phyloP scores from a whole-genome alignment of 352 stramenopile genomes.

The Pythium oligandrum region DNA sequence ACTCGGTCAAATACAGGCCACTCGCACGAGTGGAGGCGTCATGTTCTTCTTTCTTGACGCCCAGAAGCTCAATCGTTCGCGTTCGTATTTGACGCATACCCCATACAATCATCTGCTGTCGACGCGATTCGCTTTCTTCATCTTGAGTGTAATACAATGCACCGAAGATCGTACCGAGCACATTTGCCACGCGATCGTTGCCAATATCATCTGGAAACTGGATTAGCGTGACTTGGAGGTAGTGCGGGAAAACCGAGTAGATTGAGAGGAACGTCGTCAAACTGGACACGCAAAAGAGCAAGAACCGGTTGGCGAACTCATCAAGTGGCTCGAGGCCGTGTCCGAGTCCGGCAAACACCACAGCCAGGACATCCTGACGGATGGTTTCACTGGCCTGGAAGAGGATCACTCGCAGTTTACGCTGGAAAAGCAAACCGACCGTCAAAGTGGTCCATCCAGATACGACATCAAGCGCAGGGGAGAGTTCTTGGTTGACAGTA shows the following conservation, averaged over 20 bases:
- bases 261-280: conserved; percentile 40
- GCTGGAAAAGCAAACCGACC: conserved; percentile 43
- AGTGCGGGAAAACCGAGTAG: conserved; percentile 47
- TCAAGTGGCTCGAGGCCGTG: conserved; percentile 47
- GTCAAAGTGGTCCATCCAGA: conserved; percentile 32
- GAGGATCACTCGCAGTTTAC: conserved; percentile 42
- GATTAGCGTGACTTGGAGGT: conserved; percentile 42
- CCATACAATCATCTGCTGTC: conserved; percentile 38
- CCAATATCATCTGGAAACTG: conserved; percentile 31
- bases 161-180: conserved; percentile 44
- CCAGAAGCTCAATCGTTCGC: conserved; percentile 26
- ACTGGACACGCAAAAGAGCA: conserved; percentile 43
- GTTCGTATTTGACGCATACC: conserved; percentile 38
- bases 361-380: conserved; percentile 33
- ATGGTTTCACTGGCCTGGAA: conserved; percentile 27
- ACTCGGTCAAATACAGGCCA: conserved; percentile 38
- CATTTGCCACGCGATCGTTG: conserved; percentile 31
- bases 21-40: neutral
- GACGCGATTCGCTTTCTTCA: conserved; percentile 8
- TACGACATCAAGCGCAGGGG: conserved; percentile 27
- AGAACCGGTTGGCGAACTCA: conserved; percentile 43
- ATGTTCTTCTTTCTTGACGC: conserved; percentile 3
- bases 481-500: too few relatives aligned
- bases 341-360: conserved; percentile 47
- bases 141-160: conserved; percentile 27